Evolutionary conservation across 2,329 filamentous ascomycete species (phyloP).

Genomic region (Blumeria hordei): DNA sequence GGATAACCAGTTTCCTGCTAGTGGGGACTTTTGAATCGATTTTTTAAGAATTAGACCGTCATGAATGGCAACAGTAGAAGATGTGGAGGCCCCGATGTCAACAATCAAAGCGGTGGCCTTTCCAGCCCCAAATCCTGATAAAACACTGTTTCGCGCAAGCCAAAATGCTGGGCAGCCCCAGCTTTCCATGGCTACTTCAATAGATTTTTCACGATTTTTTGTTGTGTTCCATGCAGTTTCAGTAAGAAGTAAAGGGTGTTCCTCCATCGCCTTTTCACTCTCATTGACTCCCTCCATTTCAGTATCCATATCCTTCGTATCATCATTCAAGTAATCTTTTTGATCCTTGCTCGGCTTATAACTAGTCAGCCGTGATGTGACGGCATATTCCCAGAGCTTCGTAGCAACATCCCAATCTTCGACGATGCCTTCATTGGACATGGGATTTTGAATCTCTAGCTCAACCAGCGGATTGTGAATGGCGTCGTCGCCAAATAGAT

Average conservation of each 20-base stretch:
- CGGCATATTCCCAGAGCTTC: slow-evolving; percentile 77
- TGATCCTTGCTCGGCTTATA: slow-evolving; percentile 42
- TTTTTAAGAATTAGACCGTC: slow-evolving; percentile 89
- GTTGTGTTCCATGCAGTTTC: slow-evolving; percentile 80
- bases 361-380: slow-evolving; percentile 70
- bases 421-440: slow-evolving; percentile 68
- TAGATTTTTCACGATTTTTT: slow-evolving; percentile 78
- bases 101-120: slow-evolving; percentile 85
- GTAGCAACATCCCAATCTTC: slow-evolving; percentile 90
- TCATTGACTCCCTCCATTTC: slow-evolving; percentile 24
- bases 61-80: slow-evolving; percentile 73
- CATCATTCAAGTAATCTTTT: slow-evolving; percentile 60
- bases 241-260: slow-evolving; percentile 80
- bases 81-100: slow-evolving; percentile 72
- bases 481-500: slow-evolving; percentile 73
- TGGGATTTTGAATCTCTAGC: slow-evolving; percentile 77
- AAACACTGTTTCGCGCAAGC: slow-evolving; percentile 66
- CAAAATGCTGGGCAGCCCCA: slow-evolving; percentile 94
- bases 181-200: slow-evolving; percentile 90
- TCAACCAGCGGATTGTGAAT: slow-evolving; percentile 52
- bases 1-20: slow-evolving; percentile 77
- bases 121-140: slow-evolving; percentile 76
- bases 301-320: slow-evolving; percentile 24
- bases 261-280: slow-evolving; percentile 55
- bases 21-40: slow-evolving; percentile 60